Evolutionary conservation across 1,139 yeast genomes (phyloP), one percentile per base, ranked within the genome.

Genomic region (Scheffersomyces segobiensis): DNA sequence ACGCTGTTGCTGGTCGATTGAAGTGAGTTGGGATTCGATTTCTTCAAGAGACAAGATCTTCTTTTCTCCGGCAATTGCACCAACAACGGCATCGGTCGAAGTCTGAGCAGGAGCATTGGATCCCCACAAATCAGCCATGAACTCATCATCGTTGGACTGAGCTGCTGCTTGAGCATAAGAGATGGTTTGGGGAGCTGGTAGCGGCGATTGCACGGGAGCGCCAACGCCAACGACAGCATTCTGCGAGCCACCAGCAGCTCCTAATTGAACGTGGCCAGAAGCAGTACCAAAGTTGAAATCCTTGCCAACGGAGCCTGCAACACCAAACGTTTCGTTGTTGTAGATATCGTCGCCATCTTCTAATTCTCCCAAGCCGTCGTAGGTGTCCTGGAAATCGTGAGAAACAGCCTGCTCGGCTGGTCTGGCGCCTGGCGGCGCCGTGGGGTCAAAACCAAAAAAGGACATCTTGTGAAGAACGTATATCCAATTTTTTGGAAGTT

Each of bases 311-410:
- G 80, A 76, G 46, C 73, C 82, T 8, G 82, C 77, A 57, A 75
- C 80, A 53, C 98, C 98, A 76, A 93, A 93, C 0, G 98, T 93
- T 69, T 91, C 97, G 61, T 87, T 90, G 70, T 93, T 93, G 67
- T 91, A 80, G 56, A 88, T 93, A 71, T 93, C 98, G 59, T 88
- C 93, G 47, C 85, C 87, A 63, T 89, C 96, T 52, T 82, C 83
- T 54, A 85, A 81, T 42, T 85, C 91, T 2, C 93, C 95, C 59
- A 89, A 81, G 3, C 93, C 93, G 62, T 89, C 91, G 70, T 90
- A 91, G 19, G 96, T 88, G 56, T 92, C 96, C 66, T 91, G 96
- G 69, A 91, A 93, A 68, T 90, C 96, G 60, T 82, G 76, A 47
- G 66, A 57, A 47, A 59, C 60, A 46, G 52, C 57, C 19, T 55